Evolutionary conservation across 805 yeast species (phyloP).

Genomic region (Suhomyces sp.): DNA sequence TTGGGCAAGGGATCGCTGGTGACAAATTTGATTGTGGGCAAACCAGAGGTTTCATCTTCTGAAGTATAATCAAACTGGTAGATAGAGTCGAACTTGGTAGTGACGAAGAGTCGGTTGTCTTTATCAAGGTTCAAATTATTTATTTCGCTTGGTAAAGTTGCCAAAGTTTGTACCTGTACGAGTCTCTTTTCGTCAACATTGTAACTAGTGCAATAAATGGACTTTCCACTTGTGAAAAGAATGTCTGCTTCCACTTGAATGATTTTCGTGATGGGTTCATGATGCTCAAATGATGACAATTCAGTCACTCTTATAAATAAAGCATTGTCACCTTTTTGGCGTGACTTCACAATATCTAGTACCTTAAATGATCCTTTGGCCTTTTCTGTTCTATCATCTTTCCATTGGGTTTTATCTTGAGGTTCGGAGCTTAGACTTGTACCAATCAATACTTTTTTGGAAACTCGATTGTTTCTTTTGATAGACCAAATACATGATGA

Average conservation of each 20-base stretch:
- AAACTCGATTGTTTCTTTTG: slow-evolving; percentile 24
- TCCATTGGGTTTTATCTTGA: neutral
- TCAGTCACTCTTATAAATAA: slow-evolving; percentile 25
- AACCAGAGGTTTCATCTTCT: slow-evolving; percentile 5
- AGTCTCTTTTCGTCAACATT: slow-evolving; percentile 31
- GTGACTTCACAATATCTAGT: slow-evolving; percentile 27
- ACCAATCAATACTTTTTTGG: slow-evolving; percentile 40
- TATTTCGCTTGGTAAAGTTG: slow-evolving; percentile 32
- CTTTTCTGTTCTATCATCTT: too few species aligned
- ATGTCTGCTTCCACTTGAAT: slow-evolving; percentile 34
- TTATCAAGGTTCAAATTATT: slow-evolving; percentile 22
- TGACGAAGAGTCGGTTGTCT: slow-evolving; percentile 22
- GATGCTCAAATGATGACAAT: slow-evolving; percentile 31
- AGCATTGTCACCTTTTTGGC: slow-evolving; percentile 12
- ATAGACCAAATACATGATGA: slow-evolving; percentile 37
- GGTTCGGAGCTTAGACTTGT: slow-evolving; percentile 13
- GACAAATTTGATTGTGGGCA: slow-evolving; percentile 11
- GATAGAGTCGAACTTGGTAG: slow-evolving; percentile 37
- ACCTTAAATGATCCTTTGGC: slow-evolving; percentile 34
- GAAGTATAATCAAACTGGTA: slow-evolving; percentile 23
- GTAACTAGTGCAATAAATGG: slow-evolving; percentile 34
- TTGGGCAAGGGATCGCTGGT: slow-evolving; percentile 36
- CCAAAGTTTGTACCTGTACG: slow-evolving; percentile 24
- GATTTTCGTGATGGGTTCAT: slow-evolving; percentile 33
- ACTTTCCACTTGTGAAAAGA: slow-evolving; percentile 30